phyloP scores from a whole-genome alignment of 352 stramenopile genomes.

The Pythium coloratum region DNA sequence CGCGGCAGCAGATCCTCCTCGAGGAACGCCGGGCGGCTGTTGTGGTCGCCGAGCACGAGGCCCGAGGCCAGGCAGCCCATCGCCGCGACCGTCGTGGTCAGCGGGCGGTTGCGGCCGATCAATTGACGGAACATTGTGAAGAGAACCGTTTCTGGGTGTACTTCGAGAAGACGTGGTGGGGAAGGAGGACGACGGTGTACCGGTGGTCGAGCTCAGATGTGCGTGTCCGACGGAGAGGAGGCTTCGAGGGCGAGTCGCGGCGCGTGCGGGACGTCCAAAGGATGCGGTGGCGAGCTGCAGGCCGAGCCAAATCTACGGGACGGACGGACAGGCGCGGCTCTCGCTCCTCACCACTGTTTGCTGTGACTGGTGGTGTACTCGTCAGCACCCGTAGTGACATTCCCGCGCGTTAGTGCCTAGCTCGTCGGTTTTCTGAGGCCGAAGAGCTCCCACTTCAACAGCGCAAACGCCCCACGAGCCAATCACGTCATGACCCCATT shows the following conservation, averaged over 20 bases:
- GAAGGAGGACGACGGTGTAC: slow-evolving; percentile 2
- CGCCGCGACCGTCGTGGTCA: slow-evolving; percentile 51
- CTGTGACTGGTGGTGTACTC: slow-evolving; percentile 31
- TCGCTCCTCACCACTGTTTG: slow-evolving; percentile 5
- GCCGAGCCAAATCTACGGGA: background rate
- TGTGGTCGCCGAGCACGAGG: slow-evolving; percentile 41
- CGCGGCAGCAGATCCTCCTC: slow-evolving; percentile 55
- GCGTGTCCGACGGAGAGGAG: background rate
- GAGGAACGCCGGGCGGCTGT: slow-evolving; percentile 36
- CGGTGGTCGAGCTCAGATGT: slow-evolving; percentile 21
- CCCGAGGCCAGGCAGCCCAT: slow-evolving; percentile 49
- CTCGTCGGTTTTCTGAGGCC: slow-evolving; percentile 8
- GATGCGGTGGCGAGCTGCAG: slow-evolving; percentile 5
- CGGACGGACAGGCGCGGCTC: background rate
- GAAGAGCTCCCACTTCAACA: slow-evolving; percentile 11
- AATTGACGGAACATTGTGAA: slow-evolving; percentile 71
- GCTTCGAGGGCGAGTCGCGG: too few species aligned
- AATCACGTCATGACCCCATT: slow-evolving; percentile 15
- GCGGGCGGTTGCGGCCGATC: slow-evolving; percentile 47
- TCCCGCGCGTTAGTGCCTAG: background rate
- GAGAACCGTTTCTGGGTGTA: too few species aligned
- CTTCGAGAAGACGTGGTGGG: too few species aligned
- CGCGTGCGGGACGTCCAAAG: slow-evolving; percentile 14
- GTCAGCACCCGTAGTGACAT: slow-evolving; percentile 1
- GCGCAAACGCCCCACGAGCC: slow-evolving; percentile 4